phyloP scores from a whole-genome alignment of 805 yeast genomes.

The Starmera amethionina region DNA sequence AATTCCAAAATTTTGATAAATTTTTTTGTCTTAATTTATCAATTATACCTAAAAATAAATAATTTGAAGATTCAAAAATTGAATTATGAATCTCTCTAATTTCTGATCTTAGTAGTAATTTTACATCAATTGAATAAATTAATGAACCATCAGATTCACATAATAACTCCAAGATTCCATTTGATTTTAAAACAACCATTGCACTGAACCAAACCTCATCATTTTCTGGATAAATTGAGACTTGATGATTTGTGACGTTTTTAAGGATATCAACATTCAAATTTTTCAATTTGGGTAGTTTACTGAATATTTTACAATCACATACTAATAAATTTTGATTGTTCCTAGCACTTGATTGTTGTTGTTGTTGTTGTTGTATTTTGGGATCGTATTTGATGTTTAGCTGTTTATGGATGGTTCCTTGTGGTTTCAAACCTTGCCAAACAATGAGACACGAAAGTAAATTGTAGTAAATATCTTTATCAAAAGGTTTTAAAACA shows the following conservation, averaged over 20 bases:
- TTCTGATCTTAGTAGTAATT: constrained; percentile 45
- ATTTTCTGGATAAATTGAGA: constrained; percentile 9
- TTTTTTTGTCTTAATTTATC: constrained; percentile 36
- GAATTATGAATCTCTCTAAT: constrained; percentile 56
- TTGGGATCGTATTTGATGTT: too few relatives aligned
- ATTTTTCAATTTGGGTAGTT: constrained; percentile 13
- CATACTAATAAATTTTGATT: constrained; percentile 39
- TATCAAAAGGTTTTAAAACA: constrained; percentile 14
- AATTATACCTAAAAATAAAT: constrained; percentile 48
- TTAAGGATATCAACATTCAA: constrained; percentile 4
- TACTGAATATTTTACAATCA: constrained; percentile 58
- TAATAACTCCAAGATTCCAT: constrained; percentile 52
- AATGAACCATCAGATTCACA: constrained; percentile 56
- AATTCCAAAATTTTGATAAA: constrained; percentile 1
- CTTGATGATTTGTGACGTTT: constrained; percentile 5
- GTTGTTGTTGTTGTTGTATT: too few relatives aligned
- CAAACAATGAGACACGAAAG: constrained; percentile 41
- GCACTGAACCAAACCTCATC: constrained; percentile 63
- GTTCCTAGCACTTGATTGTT: constrained; percentile 8
- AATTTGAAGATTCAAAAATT: constrained; percentile 47
- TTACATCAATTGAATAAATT: constrained; percentile 48
- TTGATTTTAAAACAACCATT: constrained; percentile 58
- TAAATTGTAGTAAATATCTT: constrained; percentile 27
- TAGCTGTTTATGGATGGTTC: constrained; percentile 35
- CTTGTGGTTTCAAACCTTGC: constrained; percentile 44